Conservation (phyloP, 2,329 filamentous ascomycete species). For the Pseudocercospora crystallina region DNA sequence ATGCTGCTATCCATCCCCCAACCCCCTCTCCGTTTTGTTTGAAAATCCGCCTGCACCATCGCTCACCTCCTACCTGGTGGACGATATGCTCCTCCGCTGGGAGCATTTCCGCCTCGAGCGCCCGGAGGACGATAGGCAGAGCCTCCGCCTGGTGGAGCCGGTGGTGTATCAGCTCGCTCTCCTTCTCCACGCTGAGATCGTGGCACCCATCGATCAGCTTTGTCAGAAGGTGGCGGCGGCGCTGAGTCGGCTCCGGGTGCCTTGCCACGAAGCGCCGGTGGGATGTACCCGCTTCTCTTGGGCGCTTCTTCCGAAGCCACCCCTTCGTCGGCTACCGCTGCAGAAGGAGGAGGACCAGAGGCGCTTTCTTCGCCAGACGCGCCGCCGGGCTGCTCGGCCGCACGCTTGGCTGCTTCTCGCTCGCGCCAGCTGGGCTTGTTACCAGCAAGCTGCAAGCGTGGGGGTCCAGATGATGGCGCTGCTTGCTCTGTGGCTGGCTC, state of each 20-base stretch:
- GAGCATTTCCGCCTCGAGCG: slow-evolving; percentile 19
- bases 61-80: slow-evolving; percentile 22
- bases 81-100: slow-evolving; percentile 27
- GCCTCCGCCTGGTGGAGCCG: slow-evolving; percentile 12
- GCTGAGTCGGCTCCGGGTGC: slow-evolving; percentile 31
- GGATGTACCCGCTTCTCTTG: slow-evolving; percentile 47
- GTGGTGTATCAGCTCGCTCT: slow-evolving; percentile 21
- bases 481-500: slow-evolving; percentile 46
- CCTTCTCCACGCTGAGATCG: slow-evolving; percentile 22
- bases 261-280: slow-evolving; percentile 44
- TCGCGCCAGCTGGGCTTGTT: slow-evolving; percentile 70
- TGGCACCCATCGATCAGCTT: slow-evolving; percentile 25
- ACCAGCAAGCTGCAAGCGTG: slow-evolving; percentile 58
- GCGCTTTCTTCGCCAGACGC: slow-evolving; percentile 29
- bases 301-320: slow-evolving; percentile 41
- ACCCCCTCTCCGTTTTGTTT: neutral
- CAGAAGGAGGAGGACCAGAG: slow-evolving; percentile 36
- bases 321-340: slow-evolving; percentile 30
- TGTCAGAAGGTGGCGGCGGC: slow-evolving; percentile 27
- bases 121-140: slow-evolving; percentile 29
- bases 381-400: slow-evolving; percentile 31
- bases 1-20: neutral
- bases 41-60: slow-evolving; percentile 1
- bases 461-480: slow-evolving; percentile 54
- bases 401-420: slow-evolving; percentile 57